A percentile compares a stretch with the other conserved stretches of the same genome.
Evolutionary conservation across 1,284 basidiomycete species (phyloP).

Genomic region (Microbotryum violaceum): DNA sequence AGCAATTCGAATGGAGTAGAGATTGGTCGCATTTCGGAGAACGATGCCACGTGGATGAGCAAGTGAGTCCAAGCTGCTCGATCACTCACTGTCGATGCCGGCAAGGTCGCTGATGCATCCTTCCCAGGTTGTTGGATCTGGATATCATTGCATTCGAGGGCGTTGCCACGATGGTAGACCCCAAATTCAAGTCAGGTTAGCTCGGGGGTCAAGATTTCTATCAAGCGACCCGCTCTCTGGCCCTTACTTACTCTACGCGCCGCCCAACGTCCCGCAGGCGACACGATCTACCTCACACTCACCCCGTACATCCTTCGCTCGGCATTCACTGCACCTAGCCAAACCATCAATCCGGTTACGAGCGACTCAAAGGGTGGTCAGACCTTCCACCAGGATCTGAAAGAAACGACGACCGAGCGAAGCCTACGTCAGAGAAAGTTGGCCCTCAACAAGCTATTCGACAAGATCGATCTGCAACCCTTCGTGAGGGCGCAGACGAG

Average conservation of each 20-base stretch:
- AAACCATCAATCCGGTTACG: constrained; percentile 35
- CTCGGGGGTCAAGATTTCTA: not conserved
- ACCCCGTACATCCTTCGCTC: constrained; percentile 56
- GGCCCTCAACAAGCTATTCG: constrained; percentile 35
- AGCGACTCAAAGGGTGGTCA: constrained; percentile 5
- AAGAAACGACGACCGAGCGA: constrained; percentile 67
- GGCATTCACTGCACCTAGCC: constrained; percentile 51
- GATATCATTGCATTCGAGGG: constrained; percentile 48
- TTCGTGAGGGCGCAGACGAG: constrained; percentile 1
- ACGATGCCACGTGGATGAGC: constrained; percentile 60
- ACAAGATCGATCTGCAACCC: constrained; percentile 29
- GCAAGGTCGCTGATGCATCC: too few species aligned
- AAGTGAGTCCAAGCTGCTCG: constrained; percentile 35
- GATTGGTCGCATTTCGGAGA: constrained; percentile 62
- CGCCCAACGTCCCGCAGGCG: constrained; percentile 55
- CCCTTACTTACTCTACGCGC: not conserved
- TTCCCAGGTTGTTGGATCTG: constrained; percentile 51
- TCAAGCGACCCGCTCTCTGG: too few species aligned
- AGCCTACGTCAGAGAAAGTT: constrained; percentile 63
- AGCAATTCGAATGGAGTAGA: constrained; percentile 45
- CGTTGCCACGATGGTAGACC: constrained; percentile 31
- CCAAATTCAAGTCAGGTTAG: constrained; percentile 22
- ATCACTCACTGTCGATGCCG: too few species aligned
- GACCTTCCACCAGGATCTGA: constrained; percentile 56
- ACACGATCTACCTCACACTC: constrained; percentile 61